phyloP scores from a whole-genome alignment of 805 yeast species.

The Grigorovia transvaalensis region DNA sequence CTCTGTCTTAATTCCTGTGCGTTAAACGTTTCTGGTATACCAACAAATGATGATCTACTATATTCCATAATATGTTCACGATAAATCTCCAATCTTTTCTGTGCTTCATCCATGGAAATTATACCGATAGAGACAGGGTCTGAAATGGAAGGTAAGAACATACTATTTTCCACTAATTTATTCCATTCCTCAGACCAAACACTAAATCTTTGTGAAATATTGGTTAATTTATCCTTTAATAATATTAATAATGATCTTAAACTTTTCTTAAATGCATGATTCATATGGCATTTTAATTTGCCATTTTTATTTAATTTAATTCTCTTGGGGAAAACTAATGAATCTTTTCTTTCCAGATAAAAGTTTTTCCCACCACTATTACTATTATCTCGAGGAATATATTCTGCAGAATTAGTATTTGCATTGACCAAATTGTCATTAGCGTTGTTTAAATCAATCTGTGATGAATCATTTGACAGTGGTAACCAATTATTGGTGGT shows the following conservation, averaged over 20 bases:
- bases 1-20: slow-evolving; percentile 39
- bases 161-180: slow-evolving; percentile 37
- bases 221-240: slow-evolving; percentile 28
- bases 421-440: too few relatives aligned
- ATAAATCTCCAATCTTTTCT: slow-evolving; percentile 41
- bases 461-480: not conserved
- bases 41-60: slow-evolving; percentile 45
- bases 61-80: slow-evolving; percentile 34
- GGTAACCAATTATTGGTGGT: not conserved
- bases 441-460: not conserved
- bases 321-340: not conserved
- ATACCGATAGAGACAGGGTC: slow-evolving; percentile 53
- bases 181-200: slow-evolving; percentile 36
- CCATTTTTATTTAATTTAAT: not conserved
- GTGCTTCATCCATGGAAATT: slow-evolving; percentile 50
- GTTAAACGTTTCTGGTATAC: slow-evolving; percentile 35
- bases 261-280: slow-evolving; percentile 13
- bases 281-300: slow-evolving; percentile 2
- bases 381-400: not conserved
- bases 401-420: too few relatives aligned
- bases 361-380: not conserved
- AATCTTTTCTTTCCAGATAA: not conserved
- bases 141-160: slow-evolving; percentile 31
- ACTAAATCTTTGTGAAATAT: slow-evolving; percentile 34
- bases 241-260: slow-evolving; percentile 18